Percentiles rank a stretch among this genome's conserved stretches.
phyloP scores from a whole-genome alignment of 257 asterid genomes.

The Nicotiana obtusifolia region DNA sequence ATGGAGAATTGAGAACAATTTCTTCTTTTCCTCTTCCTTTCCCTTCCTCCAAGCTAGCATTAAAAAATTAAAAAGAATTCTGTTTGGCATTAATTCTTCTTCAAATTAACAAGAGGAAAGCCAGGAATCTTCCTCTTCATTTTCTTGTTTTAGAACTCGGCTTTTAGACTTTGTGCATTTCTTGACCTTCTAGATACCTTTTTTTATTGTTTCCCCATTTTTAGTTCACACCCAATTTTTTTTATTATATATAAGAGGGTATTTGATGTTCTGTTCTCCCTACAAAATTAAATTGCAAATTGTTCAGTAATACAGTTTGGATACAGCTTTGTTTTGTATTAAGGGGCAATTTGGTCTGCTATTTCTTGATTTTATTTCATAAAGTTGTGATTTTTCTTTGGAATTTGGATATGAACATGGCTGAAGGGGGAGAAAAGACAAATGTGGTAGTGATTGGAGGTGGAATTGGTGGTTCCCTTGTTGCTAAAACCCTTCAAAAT shows the following conservation, averaged over 20 bases:
- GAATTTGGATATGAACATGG: conserved; percentile 21
- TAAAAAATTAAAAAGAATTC: neutral
- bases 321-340: neutral
- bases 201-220: neutral
- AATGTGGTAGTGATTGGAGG: conserved; percentile 80
- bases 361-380: neutral
- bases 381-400: neutral
- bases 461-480: conserved; percentile 64
- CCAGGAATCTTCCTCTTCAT: neutral
- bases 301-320: neutral
- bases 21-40: neutral
- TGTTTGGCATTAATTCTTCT: neutral
- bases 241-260: neutral
- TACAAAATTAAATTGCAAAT: neutral
- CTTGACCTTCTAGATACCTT: neutral
- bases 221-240: neutral
- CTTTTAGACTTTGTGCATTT: neutral
- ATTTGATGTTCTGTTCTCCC: neutral
- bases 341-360: neutral
- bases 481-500: conserved; percentile 61
- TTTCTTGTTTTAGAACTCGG: neutral
- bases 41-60: neutral
- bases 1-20: neutral
- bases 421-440: conserved; percentile 34
- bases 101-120: neutral